Percentiles rank a stretch among this genome's conserved stretches.
Evolutionary conservation across 176 grass and related monocot species (phyloP).

Genomic region (Calamus simplicifolius): DNA sequence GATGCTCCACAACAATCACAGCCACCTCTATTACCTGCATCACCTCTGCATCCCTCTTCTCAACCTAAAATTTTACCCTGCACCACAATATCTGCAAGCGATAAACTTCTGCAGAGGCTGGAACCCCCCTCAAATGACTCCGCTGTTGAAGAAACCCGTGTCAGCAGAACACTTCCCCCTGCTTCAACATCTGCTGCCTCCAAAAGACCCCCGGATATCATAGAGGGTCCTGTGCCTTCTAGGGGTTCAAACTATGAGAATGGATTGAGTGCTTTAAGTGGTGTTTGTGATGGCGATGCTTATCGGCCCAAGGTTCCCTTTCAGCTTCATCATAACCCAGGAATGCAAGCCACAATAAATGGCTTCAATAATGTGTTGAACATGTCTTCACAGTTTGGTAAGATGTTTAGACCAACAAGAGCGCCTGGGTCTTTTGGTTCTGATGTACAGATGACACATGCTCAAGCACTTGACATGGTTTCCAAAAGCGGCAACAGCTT

Average conservation of each 20-base stretch:
- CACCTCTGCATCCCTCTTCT: not conserved
- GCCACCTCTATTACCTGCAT: conserved; percentile 1
- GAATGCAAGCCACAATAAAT: conserved; percentile 4
- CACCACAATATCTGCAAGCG: conserved; percentile 7
- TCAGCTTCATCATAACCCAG: conserved; percentile 9
- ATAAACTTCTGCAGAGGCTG: conserved; percentile 6
- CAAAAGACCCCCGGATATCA: not conserved
- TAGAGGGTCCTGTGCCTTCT: not conserved
- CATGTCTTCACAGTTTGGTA: conserved; percentile 5
- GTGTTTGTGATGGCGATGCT: not conserved
- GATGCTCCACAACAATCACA: conserved; percentile 17
- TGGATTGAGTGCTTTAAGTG: not conserved
- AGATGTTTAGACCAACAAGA: conserved; percentile 11
- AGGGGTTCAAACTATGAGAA: conserved; percentile 10
- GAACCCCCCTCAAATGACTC: conserved; percentile 5
- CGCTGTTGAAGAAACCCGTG: conserved; percentile 1
- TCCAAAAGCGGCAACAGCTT: conserved; percentile 4
- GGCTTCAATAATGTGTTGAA: conserved; percentile 2
- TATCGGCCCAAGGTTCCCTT: not conserved
- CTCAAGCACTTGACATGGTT: conserved; percentile 19
- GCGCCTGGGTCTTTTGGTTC: conserved; percentile 3
- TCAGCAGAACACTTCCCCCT: conserved; percentile 1
- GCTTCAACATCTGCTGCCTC: conserved; percentile 14
- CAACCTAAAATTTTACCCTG: conserved; percentile 1
- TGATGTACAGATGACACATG: conserved; percentile 20